These are phyloP conservation scores for Corynascus novoguineensis DNA, from an alignment of 495 filamentous ascomycete species.

Conservation along the genomic window DNA sequence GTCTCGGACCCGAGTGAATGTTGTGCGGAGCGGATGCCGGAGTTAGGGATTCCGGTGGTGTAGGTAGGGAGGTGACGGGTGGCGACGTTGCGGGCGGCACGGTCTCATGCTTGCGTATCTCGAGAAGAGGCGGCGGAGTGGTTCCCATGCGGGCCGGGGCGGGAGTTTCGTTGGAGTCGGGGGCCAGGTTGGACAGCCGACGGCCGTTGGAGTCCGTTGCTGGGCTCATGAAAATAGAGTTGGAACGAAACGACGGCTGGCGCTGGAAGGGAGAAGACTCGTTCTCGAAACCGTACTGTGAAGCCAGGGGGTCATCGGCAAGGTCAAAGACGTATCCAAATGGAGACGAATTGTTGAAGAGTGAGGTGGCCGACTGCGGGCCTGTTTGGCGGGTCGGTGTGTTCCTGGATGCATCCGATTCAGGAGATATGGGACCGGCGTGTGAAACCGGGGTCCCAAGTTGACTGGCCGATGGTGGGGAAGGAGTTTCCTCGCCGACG, in stretches of 20 bases:
- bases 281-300: slow-evolving; percentile 26
- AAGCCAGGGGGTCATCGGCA: slow-evolving; percentile 35
- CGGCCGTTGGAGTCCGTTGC: slow-evolving; percentile 43
- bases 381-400: slow-evolving; percentile 18
- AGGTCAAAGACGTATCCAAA: slow-evolving; percentile 51
- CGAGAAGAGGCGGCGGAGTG: slow-evolving; percentile 17
- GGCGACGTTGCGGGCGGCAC: slow-evolving; percentile 4
- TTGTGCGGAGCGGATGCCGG: slow-evolving; percentile 14
- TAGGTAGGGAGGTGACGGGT: slow-evolving; percentile 18
- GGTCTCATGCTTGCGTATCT: slow-evolving; percentile 14
- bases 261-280: slow-evolving; percentile 29
- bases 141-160: slow-evolving; percentile 16
- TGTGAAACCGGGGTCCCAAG: slow-evolving; percentile 58
- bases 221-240: slow-evolving; percentile 51
- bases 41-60: slow-evolving; percentile 29
- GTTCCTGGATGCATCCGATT: slow-evolving; percentile 29
- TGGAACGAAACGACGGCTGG: slow-evolving; percentile 47
- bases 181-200: slow-evolving; percentile 51
- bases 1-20: slow-evolving; percentile 18
- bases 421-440: slow-evolving; percentile 40
- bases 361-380: slow-evolving; percentile 12
- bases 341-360: slow-evolving; percentile 39
- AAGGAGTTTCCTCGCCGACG: slow-evolving; percentile 44
- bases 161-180: slow-evolving; percentile 34
- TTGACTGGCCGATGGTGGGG: slow-evolving; percentile 51